A percentile compares a stretch with the other conserved stretches of the same genome.
phyloP scores from a whole-genome alignment of 345 rosid genomes.

The Kernera saxatilis region DNA sequence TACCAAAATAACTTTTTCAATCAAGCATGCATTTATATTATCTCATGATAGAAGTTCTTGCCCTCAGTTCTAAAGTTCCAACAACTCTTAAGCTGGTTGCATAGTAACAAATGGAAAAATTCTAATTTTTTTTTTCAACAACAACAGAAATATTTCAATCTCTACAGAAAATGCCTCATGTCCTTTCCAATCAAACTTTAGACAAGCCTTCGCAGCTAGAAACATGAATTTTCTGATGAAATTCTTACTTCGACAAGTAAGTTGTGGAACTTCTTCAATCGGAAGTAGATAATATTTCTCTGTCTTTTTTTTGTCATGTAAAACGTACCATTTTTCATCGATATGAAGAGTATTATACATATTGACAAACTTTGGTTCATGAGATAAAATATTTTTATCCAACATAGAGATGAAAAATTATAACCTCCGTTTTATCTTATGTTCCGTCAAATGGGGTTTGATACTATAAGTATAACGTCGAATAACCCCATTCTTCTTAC shows the following conservation, averaged over 20 bases:
- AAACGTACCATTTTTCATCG: background rate
- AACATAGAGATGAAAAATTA: background rate
- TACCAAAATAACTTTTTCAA: background rate
- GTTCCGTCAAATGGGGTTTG: background rate
- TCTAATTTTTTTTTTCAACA: no score
- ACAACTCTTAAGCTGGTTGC: background rate
- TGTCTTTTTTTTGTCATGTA: background rate
- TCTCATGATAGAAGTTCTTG: background rate
- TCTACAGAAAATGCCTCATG: background rate
- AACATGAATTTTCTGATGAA: constrained; percentile 5
- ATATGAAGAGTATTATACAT: background rate
- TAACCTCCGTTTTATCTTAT: background rate
- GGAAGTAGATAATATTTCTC: constrained; percentile 3
- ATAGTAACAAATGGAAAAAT: constrained; percentile 3
- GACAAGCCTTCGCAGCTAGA: constrained; percentile 1
- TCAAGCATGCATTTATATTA: background rate
- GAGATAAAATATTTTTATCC: background rate
- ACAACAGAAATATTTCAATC: background rate
- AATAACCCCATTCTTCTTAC: background rate
- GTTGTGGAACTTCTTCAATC: no score
- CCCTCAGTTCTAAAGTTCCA: background rate
- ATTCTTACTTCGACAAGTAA: background rate
- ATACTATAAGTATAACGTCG: background rate
- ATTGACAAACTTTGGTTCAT: background rate
- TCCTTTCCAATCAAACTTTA: background rate